Percentiles rank a stretch among this genome's conserved stretches.
Conservation (phyloP, 2,329 filamentous ascomycete species). For the Monilinia aucupariae region DNA sequence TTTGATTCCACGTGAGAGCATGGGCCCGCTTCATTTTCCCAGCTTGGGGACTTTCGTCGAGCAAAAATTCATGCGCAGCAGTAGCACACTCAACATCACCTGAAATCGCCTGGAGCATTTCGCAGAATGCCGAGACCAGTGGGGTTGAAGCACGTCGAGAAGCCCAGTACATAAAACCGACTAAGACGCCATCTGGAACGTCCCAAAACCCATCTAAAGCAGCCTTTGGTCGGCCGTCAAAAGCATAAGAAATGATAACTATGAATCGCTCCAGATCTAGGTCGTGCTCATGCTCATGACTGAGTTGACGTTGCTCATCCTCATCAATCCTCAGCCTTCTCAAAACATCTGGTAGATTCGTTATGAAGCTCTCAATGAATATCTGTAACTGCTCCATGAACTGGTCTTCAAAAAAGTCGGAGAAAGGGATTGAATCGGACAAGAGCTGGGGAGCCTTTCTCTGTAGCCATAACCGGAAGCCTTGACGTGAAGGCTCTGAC, state of each 20-base stretch:
- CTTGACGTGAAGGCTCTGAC: constrained; percentile 80
- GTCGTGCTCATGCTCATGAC: constrained; percentile 59
- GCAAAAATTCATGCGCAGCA: constrained; percentile 79
- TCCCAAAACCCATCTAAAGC: constrained; percentile 80
- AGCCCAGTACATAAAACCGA: constrained; percentile 96
- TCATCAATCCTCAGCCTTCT: constrained; percentile 81
- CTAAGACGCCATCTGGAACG: constrained; percentile 85
- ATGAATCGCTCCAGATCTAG: constrained; percentile 83
- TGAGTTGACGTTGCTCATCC: constrained; percentile 74
- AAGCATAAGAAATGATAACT: constrained; percentile 85
- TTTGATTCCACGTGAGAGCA: constrained; percentile 87
- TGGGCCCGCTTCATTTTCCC: constrained; percentile 76
- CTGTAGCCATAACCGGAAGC: constrained; percentile 76
- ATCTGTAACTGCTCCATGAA: constrained; percentile 78
- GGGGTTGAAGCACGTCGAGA: constrained; percentile 91
- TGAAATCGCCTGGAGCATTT: constrained; percentile 87
- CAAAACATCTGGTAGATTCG: constrained; percentile 89
- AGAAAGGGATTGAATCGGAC: constrained; percentile 62
- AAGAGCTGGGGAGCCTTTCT: constrained; percentile 68
- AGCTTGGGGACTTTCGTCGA: constrained; percentile 74
- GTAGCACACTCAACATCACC: constrained; percentile 77
- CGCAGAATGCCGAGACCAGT: constrained; percentile 92
- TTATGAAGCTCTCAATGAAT: constrained; percentile 88
- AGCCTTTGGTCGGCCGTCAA: constrained; percentile 77
- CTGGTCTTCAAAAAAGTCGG: constrained; percentile 63